Conservation (phyloP, 2,329 filamentous ascomycete species). For the Aspergillus sp. region DNA sequence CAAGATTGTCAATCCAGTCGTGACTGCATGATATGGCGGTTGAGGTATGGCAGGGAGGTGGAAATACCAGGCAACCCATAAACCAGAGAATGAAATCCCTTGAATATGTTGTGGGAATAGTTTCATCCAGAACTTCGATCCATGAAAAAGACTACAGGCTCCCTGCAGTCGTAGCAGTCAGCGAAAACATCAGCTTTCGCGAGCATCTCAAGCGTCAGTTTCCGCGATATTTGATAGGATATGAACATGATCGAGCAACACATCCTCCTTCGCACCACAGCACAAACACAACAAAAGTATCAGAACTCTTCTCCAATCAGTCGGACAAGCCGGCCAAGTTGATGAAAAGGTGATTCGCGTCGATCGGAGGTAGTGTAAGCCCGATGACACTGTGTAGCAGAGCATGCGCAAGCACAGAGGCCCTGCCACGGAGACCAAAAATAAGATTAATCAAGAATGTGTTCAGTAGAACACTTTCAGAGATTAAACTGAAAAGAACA, state of each 20-base stretch:
- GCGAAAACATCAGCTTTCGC: slow-evolving; percentile 4
- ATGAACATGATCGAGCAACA: no score
- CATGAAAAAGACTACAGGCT: neutral
- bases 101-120: neutral
- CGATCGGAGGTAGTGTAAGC: slow-evolving; percentile 75
- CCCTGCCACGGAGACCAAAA: slow-evolving; percentile 62
- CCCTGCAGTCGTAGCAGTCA: slow-evolving; percentile 8
- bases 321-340: slow-evolving; percentile 56
- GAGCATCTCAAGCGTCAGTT: neutral
- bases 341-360: slow-evolving; percentile 65
- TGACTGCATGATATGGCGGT: neutral
- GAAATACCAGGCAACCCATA: slow-evolving; percentile 9
- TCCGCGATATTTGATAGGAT: no score
- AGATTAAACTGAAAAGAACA: slow-evolving; percentile 98
- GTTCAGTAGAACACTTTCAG: slow-evolving; percentile 78
- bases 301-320: slow-evolving; percentile 60
- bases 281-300: neutral
- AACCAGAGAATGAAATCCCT: neutral
- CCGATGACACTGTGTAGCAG: slow-evolving; percentile 71
- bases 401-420: slow-evolving; percentile 76
- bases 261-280: no score
- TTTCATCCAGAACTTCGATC: neutral
- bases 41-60: neutral
- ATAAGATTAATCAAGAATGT: slow-evolving; percentile 82
- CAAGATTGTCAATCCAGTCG: neutral